Evolutionary conservation across 306 rosid species (phyloP), one percentile per base, ranked within the genome.

Genomic region (Quercus bicolor): DNA sequence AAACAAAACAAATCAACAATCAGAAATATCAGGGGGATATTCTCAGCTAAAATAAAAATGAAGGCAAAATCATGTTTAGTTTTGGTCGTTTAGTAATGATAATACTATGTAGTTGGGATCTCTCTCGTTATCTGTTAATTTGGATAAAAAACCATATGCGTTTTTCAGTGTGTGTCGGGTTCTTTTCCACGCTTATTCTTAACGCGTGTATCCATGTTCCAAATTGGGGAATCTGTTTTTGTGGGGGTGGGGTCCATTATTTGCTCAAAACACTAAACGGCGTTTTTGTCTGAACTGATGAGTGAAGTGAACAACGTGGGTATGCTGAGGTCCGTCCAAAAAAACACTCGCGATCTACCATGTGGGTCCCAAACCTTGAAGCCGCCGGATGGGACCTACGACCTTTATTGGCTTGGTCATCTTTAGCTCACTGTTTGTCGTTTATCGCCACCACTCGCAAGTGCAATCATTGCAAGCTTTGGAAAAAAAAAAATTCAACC

Each of bases 241-340:
- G 34, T 23, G 56, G 52, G 75, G 75, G 70, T 33, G 74, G 79
- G 78, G 53, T 29, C 74, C 71, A 28, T 11, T 1, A 0, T 23
- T 57, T 7, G 12, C 54, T 45, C 2, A 8, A 66, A 66, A 26
- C 16, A 43, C 3, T 11, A 6, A 7, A 4, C 21, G 16, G 52
- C 54, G 66, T 19, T 21, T 82, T 80, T 45, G 31, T 74, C 18
- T 3, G 65, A 24, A 72, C 16, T 55, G 16, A 45, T 8, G 45
- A 12, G 14, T 48, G 53, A 48, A 48, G 78, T 43, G 11, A 33
- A 60, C 75, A 71, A 48, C 77, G 60, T 73, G 81, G 81, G 73
- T 37, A 40, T 4, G 78, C 79, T 62, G 45, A 28, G 31, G 65
- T 73, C 79, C 45, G 72, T 78, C 89, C 82, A 88, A 83, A 88